Conservation (phyloP, 2,329 filamentous ascomycete species). For the Sarocladium strictum region DNA sequence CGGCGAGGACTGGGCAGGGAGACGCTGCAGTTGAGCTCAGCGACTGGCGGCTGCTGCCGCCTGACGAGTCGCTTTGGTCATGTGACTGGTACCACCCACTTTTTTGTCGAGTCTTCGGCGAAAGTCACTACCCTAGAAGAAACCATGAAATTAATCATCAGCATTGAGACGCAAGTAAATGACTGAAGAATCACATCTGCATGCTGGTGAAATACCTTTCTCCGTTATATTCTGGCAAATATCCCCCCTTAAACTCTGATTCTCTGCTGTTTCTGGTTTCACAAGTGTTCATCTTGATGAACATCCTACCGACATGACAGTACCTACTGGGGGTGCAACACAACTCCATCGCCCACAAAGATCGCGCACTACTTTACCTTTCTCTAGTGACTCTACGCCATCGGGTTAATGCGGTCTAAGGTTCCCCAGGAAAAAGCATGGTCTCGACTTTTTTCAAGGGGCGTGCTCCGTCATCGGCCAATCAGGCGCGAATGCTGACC, state of each 20-base stretch:
- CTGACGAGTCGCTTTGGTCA: neutral
- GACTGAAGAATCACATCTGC: neutral
- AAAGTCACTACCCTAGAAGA: neutral
- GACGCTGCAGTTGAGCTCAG: neutral
- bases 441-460: neutral
- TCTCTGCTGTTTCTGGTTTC: too few relatives aligned
- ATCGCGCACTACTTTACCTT: neutral
- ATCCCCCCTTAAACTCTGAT: too few relatives aligned
- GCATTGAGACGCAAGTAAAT: neutral
- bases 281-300: too few relatives aligned
- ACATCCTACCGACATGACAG: too few relatives aligned
- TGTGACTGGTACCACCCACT: neutral
- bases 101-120: neutral
- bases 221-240: too few relatives aligned
- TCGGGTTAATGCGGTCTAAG: conserved; percentile 1
- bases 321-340: too few relatives aligned
- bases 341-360: too few relatives aligned
- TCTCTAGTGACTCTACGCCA: neutral
- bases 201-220: too few relatives aligned
- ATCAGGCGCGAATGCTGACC: neutral
- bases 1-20: neutral
- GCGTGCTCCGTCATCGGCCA: conserved; percentile 9
- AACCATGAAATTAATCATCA: neutral
- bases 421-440: neutral
- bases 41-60: neutral